These are phyloP conservation scores for Bassia scoparia DNA, from an alignment of 148 eudicot genomes.

Conservation along the genomic window DNA sequence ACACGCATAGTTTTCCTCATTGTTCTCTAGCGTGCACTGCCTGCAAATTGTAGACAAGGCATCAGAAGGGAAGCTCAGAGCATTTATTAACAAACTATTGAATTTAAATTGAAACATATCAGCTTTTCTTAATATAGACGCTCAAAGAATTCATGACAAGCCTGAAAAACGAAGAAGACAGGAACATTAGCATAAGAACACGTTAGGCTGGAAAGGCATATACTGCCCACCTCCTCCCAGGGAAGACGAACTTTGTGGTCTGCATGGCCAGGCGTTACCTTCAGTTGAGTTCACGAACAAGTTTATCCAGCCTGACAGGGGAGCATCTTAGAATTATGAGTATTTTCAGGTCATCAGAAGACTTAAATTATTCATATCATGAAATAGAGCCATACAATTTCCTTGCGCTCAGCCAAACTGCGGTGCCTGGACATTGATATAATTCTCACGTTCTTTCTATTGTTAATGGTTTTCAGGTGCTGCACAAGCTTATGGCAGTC, in stretches of 20 bases:
- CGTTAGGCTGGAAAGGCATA: slow-evolving; percentile 16
- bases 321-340: slow-evolving; percentile 1
- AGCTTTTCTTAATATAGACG: background rate
- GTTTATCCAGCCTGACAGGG: slow-evolving; percentile 62
- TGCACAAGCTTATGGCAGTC: slow-evolving; percentile 90
- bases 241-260: slow-evolving; percentile 87
- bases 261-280: slow-evolving; percentile 98
- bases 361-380: slow-evolving; percentile 4
- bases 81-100: background rate
- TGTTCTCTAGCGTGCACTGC: slow-evolving; percentile 90
- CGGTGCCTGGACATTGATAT: slow-evolving; percentile 66
- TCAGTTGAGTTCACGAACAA: slow-evolving; percentile 78
- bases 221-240: slow-evolving; percentile 81
- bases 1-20: slow-evolving; percentile 93
- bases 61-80: background rate
- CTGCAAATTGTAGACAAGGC: slow-evolving; percentile 33
- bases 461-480: slow-evolving; percentile 52
- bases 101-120: too few species aligned
- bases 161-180: background rate
- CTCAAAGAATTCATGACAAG: background rate
- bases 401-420: slow-evolving; percentile 46
- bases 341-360: background rate
- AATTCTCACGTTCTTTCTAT: slow-evolving; percentile 50
- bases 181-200: background rate
- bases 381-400: slow-evolving; percentile 57